These are phyloP conservation scores for Suhomyces bolitotheri DNA, from an alignment of 1,139 yeast species.

Conservation along the genomic window DNA sequence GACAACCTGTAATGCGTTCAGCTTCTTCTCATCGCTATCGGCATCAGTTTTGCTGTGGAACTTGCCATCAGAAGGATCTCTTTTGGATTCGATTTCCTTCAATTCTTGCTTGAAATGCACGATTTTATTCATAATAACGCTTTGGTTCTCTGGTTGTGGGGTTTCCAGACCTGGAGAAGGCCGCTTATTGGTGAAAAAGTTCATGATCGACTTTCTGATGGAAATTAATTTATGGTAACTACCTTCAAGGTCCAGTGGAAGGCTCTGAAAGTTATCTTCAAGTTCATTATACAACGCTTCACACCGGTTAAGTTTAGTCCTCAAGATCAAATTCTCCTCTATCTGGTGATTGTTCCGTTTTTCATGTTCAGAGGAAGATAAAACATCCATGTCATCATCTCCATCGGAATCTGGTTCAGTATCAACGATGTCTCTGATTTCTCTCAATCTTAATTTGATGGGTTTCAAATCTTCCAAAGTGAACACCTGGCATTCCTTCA, in stretches of 20 bases:
- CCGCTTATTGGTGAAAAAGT: conserved; percentile 30
- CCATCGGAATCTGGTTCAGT: conserved; percentile 23
- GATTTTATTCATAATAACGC: conserved; percentile 12
- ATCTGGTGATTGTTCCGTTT: conserved; percentile 31
- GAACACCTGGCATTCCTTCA: conserved; percentile 76
- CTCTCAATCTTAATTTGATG: conserved; percentile 66
- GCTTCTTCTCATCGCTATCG: conserved; percentile 23
- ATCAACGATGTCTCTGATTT: conserved; percentile 60
- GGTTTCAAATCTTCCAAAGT: conserved; percentile 83
- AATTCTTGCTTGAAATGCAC: conserved; percentile 26
- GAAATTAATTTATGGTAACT: conserved; percentile 49
- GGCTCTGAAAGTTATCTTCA: conserved; percentile 52
- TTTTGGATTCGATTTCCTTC: conserved; percentile 30
- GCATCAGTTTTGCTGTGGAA: conserved; percentile 27
- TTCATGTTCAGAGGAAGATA: conserved; percentile 16
- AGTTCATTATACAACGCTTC: conserved; percentile 53
- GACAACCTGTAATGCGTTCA: conserved; percentile 52
- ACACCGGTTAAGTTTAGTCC: conserved; percentile 61
- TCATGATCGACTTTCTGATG: conserved; percentile 37
- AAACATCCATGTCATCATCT: conserved; percentile 23
- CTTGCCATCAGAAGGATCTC: conserved; percentile 37
- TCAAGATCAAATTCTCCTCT: conserved; percentile 59
- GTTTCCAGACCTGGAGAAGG: background rate
- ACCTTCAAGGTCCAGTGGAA: conserved; percentile 55
- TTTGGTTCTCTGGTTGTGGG: conserved; percentile 3